Base-by-base conservation (phyloP, 1,139 yeast species). In the Yamadazyma friedrichii region DNA sequence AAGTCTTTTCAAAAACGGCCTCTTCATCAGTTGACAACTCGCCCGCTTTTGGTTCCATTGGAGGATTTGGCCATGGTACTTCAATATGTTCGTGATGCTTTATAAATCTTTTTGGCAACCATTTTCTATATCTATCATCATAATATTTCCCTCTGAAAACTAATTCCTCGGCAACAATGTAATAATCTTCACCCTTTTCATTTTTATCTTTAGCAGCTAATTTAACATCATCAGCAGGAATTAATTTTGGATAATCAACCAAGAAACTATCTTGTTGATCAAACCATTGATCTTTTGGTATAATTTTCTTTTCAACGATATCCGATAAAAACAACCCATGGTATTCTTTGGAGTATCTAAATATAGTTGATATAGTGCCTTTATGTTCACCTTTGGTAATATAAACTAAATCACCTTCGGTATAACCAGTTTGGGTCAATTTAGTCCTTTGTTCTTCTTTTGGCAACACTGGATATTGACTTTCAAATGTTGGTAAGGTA, bases 31-130 rank as follows among this genome's bases (percentile, higher is more conserved):
- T 88, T 2, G 76, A 67, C 42, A 80, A 65, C 11, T 62, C 63
- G 39, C 85, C 88, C 42, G 82, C 86, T 50, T 76, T 76, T 2
- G 63, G 55, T n/a, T 69, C 65, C 8, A 74, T 70, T 29, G 80
- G 83, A 2, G 95, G 95, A 49, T 80, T 76, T 33, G 98, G 98
- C 95, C 96, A 91, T 42, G 98, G 97, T 41, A 91, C 80, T 36
- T 80, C 79, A 43, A 88, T 67, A 37, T 76, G 72, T 33, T 78
- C 78, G 53, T 88, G 89, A 51, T 78, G 74, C 50, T 76, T 79
- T 12, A 91, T 88, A 50, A 80, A 78, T 64, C 98, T 79, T 48
- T 77, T 77, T 16, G 95, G 95, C 68, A 88, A 67, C 74, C 85
- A 78, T 56, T 74, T 72, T 59, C 82, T 84, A 61, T 84, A 82